Percentiles rank a stretch among this genome's conserved stretches.
Evolutionary conservation across 148 eudicot genomes (phyloP).

Genomic region (Fagopyrum homotropicum): DNA sequence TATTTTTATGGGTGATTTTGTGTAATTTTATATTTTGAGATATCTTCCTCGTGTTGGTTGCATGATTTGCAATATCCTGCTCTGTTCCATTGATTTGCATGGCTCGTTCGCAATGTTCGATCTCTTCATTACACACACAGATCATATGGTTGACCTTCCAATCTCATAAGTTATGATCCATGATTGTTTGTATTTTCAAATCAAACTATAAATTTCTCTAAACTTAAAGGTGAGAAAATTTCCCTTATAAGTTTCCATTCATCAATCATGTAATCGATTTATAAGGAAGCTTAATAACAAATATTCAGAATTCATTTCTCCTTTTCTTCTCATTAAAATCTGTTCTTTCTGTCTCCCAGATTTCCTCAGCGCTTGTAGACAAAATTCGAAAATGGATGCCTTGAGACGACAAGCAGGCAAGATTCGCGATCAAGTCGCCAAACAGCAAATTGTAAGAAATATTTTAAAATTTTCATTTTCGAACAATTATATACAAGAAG

Average conservation of each 20-base stretch:
- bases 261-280: not conserved
- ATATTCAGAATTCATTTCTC: not conserved
- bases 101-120: too few relatives aligned
- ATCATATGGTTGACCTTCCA: too few relatives aligned
- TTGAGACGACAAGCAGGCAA: constrained; percentile 79
- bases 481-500: constrained; percentile 20
- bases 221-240: not conserved
- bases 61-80: too few relatives aligned
- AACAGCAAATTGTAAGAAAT: constrained; percentile 42
- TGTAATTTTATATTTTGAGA: too few relatives aligned
- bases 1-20: too few relatives aligned
- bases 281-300: not conserved
- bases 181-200: not conserved
- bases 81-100: too few relatives aligned
- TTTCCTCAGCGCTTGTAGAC: not conserved
- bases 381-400: constrained; percentile 26
- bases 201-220: not conserved
- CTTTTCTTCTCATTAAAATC: not conserved
- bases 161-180: not conserved
- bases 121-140: too few relatives aligned
- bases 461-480: too few relatives aligned
- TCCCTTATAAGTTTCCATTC: not conserved
- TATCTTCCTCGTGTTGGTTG: too few relatives aligned
- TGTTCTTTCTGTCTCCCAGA: not conserved
- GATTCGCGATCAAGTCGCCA: constrained; percentile 81